These are phyloP conservation scores for Urostyla sp. DNA, from an alignment of 73 alveolate genomes.

Conservation along the genomic window DNA sequence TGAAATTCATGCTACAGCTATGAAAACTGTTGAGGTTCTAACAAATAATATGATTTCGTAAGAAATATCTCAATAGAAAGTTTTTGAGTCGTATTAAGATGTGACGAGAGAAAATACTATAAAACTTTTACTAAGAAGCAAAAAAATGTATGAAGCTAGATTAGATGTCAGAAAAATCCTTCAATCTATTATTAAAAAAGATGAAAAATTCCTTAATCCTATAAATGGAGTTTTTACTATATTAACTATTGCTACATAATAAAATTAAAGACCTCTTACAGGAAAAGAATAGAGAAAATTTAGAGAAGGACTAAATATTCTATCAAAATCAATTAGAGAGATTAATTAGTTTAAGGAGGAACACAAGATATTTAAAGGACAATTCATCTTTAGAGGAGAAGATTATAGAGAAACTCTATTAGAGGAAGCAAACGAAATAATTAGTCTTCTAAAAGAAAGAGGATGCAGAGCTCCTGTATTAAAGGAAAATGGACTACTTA, in stretches of 20 bases:
- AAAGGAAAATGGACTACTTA: too few species aligned
- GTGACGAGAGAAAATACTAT: slow-evolving; percentile 26
- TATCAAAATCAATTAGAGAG: not conserved
- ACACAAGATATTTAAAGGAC: slow-evolving; percentile 41
- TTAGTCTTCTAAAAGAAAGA: too few species aligned
- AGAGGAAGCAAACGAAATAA: not conserved
- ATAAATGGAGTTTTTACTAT: slow-evolving; percentile 1
- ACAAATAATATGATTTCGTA: slow-evolving; percentile 24
- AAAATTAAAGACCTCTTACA: not conserved
- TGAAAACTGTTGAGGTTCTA: slow-evolving; percentile 29
- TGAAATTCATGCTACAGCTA: slow-evolving; percentile 13
- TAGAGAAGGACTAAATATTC: not conserved
- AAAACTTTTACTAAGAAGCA: slow-evolving; percentile 25
- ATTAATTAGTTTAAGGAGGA: slow-evolving; percentile 15
- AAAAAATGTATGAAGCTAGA: slow-evolving; percentile 21
- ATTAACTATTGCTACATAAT: not conserved
- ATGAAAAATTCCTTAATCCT: not conserved
- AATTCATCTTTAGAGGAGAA: slow-evolving; percentile 21
- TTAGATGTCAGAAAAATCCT: slow-evolving; percentile 39
- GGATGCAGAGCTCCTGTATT: too few species aligned
- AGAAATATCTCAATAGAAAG: slow-evolving; percentile 8
- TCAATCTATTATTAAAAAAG: slow-evolving; percentile 4
- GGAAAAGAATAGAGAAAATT: too few species aligned
- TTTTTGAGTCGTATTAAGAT: slow-evolving; percentile 38
- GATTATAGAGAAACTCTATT: slow-evolving; percentile 39